These are phyloP conservation scores for Penicillium lividum DNA, from an alignment of 495 filamentous ascomycete genomes.

Conservation along the genomic window DNA sequence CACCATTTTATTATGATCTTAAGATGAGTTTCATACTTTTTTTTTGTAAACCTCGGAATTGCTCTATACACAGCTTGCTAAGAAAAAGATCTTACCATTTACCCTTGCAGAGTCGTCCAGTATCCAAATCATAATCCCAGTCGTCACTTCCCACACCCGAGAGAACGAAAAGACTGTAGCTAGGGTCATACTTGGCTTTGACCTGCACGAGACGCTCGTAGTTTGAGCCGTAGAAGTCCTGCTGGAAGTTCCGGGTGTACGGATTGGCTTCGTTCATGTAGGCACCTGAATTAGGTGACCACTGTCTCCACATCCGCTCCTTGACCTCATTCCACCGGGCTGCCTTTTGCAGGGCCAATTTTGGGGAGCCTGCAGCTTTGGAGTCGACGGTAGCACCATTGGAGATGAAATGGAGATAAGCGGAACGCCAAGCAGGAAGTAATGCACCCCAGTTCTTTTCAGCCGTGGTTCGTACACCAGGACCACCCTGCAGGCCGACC, in stretches of 20 bases:
- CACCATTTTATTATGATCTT: too few relatives aligned
- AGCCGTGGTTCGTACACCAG: neutral
- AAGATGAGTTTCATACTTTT: too few relatives aligned
- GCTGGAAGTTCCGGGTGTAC: neutral
- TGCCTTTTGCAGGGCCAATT: neutral
- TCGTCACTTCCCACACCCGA: neutral
- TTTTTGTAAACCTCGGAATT: too few relatives aligned
- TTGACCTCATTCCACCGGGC: neutral
- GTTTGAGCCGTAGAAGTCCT: neutral
- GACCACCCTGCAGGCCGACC: neutral
- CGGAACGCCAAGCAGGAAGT: neutral
- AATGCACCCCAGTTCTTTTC: neutral
- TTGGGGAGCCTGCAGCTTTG: neutral
- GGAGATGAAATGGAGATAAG: neutral
- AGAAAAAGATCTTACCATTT: neutral
- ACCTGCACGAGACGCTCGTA: neutral
- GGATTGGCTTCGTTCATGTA: neutral
- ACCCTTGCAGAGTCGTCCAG: neutral
- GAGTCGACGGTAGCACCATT: neutral
- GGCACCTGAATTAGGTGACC: neutral
- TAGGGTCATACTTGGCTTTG: neutral
- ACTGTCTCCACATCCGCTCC: neutral
- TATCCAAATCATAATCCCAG: neutral
- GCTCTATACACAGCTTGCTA: too few relatives aligned
- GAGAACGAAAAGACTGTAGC: neutral